These are phyloP conservation scores for Purshia tridentata DNA, from an alignment of 306 rosid species.

Conservation along the genomic window DNA sequence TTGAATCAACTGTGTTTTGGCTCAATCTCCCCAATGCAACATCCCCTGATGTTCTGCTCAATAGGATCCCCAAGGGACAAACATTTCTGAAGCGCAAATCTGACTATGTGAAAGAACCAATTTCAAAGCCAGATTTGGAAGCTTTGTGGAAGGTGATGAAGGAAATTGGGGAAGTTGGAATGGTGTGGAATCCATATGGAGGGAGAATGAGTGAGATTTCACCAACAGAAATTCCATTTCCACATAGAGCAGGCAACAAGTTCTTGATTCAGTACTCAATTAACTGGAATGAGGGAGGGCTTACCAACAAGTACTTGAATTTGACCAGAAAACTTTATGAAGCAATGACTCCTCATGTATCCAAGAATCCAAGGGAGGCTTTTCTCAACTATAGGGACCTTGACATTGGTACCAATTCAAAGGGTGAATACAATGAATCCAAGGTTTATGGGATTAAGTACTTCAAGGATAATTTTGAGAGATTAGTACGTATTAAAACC, in stretches of 20 bases:
- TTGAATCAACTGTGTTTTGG: conserved; percentile 28
- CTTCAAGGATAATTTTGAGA: conserved; percentile 31
- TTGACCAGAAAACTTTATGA: conserved; percentile 27
- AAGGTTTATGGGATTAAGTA: conserved; percentile 34
- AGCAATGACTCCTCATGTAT: conserved; percentile 57
- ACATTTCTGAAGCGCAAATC: conserved; percentile 20
- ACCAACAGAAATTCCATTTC: conserved; percentile 48
- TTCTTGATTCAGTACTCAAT: conserved; percentile 51
- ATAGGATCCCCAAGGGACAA: not conserved
- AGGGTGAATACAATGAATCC: conserved; percentile 15
- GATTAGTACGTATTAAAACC: conserved; percentile 30
- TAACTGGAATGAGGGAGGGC: conserved; percentile 41
- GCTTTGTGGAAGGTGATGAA: conserved; percentile 31
- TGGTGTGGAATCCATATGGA: conserved; percentile 36
- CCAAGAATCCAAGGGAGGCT: conserved; percentile 62
- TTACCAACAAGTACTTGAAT: conserved; percentile 23
- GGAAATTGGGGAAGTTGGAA: not conserved
- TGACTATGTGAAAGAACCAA: conserved; percentile 31
- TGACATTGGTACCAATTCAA: conserved; percentile 42
- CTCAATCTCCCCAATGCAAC: not conserved
- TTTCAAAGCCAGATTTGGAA: conserved; percentile 30
- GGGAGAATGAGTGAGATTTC: conserved; percentile 55
- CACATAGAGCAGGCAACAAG: conserved; percentile 52
- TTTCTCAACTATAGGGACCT: conserved; percentile 55
- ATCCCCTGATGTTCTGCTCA: conserved; percentile 20